Evolutionary conservation across 192 early-diverging fungal species (phyloP).

Genomic region (Cetraspora pellucida): DNA sequence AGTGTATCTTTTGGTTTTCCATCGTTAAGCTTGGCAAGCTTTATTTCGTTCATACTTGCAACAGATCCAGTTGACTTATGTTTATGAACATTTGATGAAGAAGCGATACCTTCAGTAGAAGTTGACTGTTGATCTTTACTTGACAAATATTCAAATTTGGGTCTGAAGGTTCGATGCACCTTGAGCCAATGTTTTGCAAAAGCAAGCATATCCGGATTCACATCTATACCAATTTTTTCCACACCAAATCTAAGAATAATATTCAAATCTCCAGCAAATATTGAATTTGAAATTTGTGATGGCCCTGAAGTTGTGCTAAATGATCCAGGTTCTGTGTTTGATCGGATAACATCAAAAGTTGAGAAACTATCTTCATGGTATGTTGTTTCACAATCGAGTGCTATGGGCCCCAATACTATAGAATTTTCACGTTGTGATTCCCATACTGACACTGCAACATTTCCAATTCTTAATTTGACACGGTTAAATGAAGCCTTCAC

Average conservation of each 20-base stretch:
- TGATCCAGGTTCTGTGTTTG: neutral
- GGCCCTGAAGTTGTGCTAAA: neutral
- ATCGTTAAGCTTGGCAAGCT: neutral
- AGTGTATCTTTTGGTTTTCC: conserved; percentile 24
- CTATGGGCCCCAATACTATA: conserved; percentile 41
- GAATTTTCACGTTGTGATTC: conserved; percentile 57
- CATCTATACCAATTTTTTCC: conserved; percentile 44
- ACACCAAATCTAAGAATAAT: conserved; percentile 43
- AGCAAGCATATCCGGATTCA: conserved; percentile 57
- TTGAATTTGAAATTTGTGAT: neutral
- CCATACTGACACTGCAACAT: conserved; percentile 50
- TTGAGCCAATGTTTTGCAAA: conserved; percentile 59
- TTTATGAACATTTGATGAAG: neutral
- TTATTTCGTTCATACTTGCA: conserved; percentile 35
- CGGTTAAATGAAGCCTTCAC: conserved; percentile 40
- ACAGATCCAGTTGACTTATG: conserved; percentile 17
- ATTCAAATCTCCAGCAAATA: conserved; percentile 48
- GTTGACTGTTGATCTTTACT: conserved; percentile 25
- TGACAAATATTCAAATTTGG: conserved; percentile 42
- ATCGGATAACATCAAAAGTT: neutral
- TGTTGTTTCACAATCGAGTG: conserved; percentile 42
- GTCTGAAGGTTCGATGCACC: conserved; percentile 56
- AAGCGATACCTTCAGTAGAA: conserved; percentile 10
- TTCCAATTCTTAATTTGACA: conserved; percentile 45
- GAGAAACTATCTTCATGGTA: conserved; percentile 19